Conservation (phyloP, 1,284 basidiomycete species). For the Leccinum pachyderme region DNA sequence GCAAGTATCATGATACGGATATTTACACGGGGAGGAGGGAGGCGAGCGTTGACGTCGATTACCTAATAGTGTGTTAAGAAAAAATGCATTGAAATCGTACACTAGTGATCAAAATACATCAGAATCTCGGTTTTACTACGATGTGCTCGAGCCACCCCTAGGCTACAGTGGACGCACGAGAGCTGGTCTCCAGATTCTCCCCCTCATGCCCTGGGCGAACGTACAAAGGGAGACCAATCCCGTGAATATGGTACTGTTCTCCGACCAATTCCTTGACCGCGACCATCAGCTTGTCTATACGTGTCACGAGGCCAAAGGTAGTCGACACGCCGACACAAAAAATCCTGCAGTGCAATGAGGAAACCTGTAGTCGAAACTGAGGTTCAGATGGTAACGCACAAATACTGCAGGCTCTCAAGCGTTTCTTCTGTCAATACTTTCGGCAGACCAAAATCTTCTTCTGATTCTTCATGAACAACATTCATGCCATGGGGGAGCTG, state of each 20-base stretch:
- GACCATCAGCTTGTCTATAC: constrained; percentile 71
- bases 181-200: constrained; percentile 13
- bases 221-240: constrained; percentile 45
- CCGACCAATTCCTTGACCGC: constrained; percentile 79
- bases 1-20: too few species aligned
- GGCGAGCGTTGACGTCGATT: too few species aligned
- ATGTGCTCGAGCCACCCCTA: not conserved
- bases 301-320: constrained; percentile 61
- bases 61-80: too few species aligned
- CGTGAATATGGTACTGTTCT: constrained; percentile 76
- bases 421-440: constrained; percentile 62
- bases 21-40: too few species aligned
- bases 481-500: constrained; percentile 59
- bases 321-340: constrained; percentile 78
- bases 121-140: not conserved
- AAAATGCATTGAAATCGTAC: too few species aligned
- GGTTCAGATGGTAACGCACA: constrained; percentile 41
- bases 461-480: constrained; percentile 60
- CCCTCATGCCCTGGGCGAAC: constrained; percentile 11
- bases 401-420: constrained; percentile 66
- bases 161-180: constrained; percentile 6
- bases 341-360: constrained; percentile 41
- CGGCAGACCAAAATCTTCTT: constrained; percentile 69
- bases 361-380: not conserved
- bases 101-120: not conserved